phyloP scores from a whole-genome alignment of 257 asterid genomes.

The Nicotiana paniculata region DNA sequence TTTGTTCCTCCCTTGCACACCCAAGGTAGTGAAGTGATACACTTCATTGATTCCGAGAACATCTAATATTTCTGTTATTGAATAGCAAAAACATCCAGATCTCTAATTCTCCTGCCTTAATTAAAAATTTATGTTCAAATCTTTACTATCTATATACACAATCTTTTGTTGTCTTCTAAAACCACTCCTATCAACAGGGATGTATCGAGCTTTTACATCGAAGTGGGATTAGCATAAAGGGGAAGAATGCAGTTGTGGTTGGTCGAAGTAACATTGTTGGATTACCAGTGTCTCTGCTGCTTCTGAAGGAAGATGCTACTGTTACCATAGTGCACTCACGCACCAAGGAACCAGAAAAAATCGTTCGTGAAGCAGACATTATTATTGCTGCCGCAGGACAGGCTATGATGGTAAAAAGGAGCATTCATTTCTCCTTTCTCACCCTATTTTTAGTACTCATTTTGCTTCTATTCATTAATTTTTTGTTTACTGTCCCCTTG shows the following conservation, averaged over 20 bases:
- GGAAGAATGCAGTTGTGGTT: conserved; percentile 88
- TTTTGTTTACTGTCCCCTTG: neutral
- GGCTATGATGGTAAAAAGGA: conserved; percentile 57
- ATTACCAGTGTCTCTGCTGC: conserved; percentile 80
- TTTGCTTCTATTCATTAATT: neutral
- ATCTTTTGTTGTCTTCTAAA: neutral
- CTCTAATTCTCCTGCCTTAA: neutral
- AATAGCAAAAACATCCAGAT: neutral
- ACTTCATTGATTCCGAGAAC: neutral
- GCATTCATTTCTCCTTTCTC: neutral
- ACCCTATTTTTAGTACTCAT: neutral
- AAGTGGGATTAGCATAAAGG: conserved; percentile 67
- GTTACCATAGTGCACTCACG: conserved; percentile 82
- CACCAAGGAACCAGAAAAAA: conserved; percentile 70
- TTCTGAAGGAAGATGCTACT: conserved; percentile 88
- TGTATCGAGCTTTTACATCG: conserved; percentile 82
- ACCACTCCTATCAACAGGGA: conserved; percentile 37
- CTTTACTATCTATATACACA: neutral
- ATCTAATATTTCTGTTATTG: neutral
- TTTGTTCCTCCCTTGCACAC: conserved; percentile 89
- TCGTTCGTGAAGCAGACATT: conserved; percentile 80
- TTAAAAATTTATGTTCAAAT: neutral
- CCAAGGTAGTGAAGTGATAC: conserved; percentile 47
- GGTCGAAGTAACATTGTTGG: conserved; percentile 96
- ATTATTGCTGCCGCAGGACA: conserved; percentile 97